A percentile compares a stretch with the other conserved stretches of the same genome.
Evolutionary conservation across 306 rosid species (phyloP).

Genomic region (Adenanthera pavonina): DNA sequence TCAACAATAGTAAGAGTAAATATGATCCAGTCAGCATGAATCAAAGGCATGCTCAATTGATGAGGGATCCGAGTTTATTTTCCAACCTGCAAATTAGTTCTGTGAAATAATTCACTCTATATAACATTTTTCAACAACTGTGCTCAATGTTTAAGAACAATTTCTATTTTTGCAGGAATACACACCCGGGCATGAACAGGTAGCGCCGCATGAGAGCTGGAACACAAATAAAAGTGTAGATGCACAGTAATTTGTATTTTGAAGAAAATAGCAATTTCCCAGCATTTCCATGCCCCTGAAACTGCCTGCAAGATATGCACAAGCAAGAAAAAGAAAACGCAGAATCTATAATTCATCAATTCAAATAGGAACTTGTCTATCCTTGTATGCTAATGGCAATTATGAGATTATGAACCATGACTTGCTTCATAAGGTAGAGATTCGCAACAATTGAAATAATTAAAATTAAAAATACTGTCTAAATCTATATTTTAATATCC

Average conservation of each 20-base stretch:
- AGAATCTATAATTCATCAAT: neutral
- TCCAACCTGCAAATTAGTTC: neutral
- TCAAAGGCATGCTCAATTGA: slow-evolving; percentile 8
- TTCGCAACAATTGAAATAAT: neutral
- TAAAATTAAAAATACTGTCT: neutral
- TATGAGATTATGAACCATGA: neutral
- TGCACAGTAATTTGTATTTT: slow-evolving; percentile 3
- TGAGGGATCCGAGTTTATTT: neutral
- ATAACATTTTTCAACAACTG: neutral
- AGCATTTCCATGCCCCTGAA: neutral
- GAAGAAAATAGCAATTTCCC: neutral
- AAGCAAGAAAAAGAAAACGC: neutral
- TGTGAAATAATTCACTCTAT: neutral
- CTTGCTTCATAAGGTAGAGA: neutral
- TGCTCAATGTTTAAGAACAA: neutral
- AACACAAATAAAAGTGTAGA: slow-evolving; percentile 25
- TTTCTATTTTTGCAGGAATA: slow-evolving; percentile 38
- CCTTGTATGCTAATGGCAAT: neutral
- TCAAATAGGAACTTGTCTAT: neutral
- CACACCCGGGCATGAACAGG: slow-evolving; percentile 38
- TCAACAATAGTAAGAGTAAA: neutral
- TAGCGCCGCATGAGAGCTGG: slow-evolving; percentile 45
- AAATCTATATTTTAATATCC: neutral
- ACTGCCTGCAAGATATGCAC: neutral
- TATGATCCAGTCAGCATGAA: neutral